Evolutionary conservation across 2,329 filamentous ascomycete species (phyloP).

Genomic region (Nothomitra cinnamomea): DNA sequence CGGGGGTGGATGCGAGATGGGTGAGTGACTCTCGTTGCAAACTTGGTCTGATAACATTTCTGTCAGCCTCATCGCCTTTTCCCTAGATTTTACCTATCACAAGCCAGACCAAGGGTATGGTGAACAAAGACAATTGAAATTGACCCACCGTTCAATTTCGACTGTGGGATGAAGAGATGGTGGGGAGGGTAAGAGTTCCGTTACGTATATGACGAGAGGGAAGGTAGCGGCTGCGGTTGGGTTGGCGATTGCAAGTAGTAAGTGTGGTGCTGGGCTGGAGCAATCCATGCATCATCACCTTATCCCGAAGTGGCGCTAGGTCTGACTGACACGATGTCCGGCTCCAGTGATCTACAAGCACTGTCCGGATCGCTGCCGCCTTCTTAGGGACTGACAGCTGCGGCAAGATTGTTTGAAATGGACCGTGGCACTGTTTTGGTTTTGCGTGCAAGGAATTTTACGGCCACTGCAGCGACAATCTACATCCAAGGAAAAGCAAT

Average conservation of each 20-base stretch:
- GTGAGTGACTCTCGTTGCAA: background rate
- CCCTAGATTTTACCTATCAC: background rate
- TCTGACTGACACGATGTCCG: too few species aligned
- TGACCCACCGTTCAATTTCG: background rate
- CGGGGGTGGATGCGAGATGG: background rate
- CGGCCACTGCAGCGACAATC: background rate
- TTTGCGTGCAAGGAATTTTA: too few species aligned
- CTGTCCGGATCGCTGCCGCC: too few species aligned
- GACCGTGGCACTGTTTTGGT: too few species aligned
- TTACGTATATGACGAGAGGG: background rate
- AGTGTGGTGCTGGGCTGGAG: too few species aligned
- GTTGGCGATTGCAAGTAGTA: background rate
- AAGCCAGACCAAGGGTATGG: background rate
- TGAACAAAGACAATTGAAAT: constrained; percentile 1
- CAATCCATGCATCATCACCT: too few species aligned
- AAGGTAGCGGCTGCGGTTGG: background rate
- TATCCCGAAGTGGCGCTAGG: too few species aligned
- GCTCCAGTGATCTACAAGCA: too few species aligned
- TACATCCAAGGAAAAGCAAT: constrained; percentile 3
- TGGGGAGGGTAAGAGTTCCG: background rate
- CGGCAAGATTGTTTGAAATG: too few species aligned
- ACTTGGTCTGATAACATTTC: background rate
- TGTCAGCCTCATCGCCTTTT: background rate
- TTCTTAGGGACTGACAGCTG: too few species aligned
- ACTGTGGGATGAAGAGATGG: background rate